phyloP scores from a whole-genome alignment of 1,139 yeast species.

The Meyerozyma sp. region DNA sequence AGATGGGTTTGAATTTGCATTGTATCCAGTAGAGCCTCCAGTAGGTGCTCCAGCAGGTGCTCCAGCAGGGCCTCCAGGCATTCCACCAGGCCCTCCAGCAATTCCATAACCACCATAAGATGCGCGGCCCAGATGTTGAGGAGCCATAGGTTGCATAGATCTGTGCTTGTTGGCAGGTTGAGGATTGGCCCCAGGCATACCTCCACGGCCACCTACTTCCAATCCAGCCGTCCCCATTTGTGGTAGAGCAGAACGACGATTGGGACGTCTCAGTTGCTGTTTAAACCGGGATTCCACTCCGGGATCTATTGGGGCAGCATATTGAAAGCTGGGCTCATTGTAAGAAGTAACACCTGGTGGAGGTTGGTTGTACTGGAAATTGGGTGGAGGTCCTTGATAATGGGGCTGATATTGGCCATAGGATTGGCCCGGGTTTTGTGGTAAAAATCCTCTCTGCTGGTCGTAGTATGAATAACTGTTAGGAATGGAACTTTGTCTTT shows the following conservation, averaged over 20 bases:
- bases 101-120: constrained; percentile 1
- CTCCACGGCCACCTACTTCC: constrained; percentile 49
- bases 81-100: constrained; percentile 2
- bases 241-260: constrained; percentile 36
- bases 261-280: constrained; percentile 22
- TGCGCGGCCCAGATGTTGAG: neutral
- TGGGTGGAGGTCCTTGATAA: neutral
- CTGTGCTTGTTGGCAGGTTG: constrained; percentile 11
- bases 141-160: constrained; percentile 8
- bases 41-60: no score
- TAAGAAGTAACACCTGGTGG: neutral
- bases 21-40: no score
- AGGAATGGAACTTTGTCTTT: constrained; percentile 14
- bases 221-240: constrained; percentile 29
- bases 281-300: constrained; percentile 21
- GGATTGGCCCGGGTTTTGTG: neutral
- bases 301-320: constrained; percentile 26
- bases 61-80: no score
- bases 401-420: neutral
- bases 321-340: constrained; percentile 3
- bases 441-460: neutral
- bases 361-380: constrained; percentile 1
- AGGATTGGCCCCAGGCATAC: constrained; percentile 36
- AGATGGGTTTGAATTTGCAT: no score
- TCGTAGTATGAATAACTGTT: constrained; percentile 11